Percentiles rank a stretch among this genome's conserved stretches.
These are phyloP conservation scores for Boletus vermiculosoides DNA, from an alignment of 768 basidiomycete genomes.

Conservation along the genomic window DNA sequence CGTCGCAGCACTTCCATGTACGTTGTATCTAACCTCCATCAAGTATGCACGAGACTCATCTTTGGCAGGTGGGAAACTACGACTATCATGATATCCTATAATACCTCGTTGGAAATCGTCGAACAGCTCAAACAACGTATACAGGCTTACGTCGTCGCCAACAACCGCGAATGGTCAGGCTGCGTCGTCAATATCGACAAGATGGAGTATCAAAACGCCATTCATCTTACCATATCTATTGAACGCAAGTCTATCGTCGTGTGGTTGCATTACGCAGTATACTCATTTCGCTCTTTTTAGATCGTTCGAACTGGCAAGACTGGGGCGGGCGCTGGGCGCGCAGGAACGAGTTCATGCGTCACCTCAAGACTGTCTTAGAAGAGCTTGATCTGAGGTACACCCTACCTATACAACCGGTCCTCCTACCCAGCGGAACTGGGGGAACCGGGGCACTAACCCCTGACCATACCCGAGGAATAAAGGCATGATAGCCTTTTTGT, in stretches of 20 bases:
- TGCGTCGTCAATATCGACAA: conserved; percentile 68
- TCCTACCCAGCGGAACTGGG: conserved; percentile 40
- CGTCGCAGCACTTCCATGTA: conserved; percentile 74
- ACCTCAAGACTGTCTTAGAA: conserved; percentile 67
- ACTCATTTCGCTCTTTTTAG: conserved; percentile 33
- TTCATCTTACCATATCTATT: conserved; percentile 62
- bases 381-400: conserved; percentile 71
- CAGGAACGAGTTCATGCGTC: conserved; percentile 72
- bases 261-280: background rate
- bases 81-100: conserved; percentile 60
- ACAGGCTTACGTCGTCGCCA: conserved; percentile 55
- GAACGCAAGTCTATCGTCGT: conserved; percentile 53
- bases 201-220: conserved; percentile 76
- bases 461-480: background rate
- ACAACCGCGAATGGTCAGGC: conserved; percentile 72
- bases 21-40: conserved; percentile 20
- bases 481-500: background rate
- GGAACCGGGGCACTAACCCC: conserved; percentile 4
- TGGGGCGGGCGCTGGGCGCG: conserved; percentile 81
- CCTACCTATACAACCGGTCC: conserved; percentile 70
- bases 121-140: conserved; percentile 64
- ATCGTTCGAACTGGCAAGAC: conserved; percentile 83
- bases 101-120: conserved; percentile 67
- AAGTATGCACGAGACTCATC: conserved; percentile 4
- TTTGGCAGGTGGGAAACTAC: conserved; percentile 63